Percentiles rank a stretch among this genome's conserved stretches.
Conservation (phyloP, 164 flowering plant genomes). For the Cinnamomum micranthum region DNA sequence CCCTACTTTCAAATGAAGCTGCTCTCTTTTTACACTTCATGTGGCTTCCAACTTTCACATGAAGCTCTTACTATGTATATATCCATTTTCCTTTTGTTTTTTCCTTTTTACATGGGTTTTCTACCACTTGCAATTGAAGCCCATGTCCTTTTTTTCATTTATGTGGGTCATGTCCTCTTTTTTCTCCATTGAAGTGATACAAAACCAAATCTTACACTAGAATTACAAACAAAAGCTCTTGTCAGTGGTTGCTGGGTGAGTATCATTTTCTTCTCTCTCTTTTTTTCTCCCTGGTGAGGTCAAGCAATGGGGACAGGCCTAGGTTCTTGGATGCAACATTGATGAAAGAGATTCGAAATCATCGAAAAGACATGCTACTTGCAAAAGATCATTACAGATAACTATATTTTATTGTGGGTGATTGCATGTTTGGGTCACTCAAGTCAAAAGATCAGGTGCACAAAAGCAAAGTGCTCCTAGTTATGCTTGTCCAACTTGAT, state of each 20-base stretch:
- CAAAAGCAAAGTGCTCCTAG: constrained; percentile 6
- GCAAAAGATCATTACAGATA: constrained; percentile 5
- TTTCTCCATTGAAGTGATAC: not conserved
- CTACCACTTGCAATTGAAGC: not conserved
- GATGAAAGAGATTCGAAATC: constrained; percentile 9
- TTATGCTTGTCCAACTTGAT: constrained; percentile 12
- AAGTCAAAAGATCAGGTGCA: constrained; percentile 1
- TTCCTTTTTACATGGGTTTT: not conserved
- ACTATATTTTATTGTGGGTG: constrained; percentile 5
- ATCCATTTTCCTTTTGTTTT: not conserved
- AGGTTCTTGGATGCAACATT: constrained; percentile 9
- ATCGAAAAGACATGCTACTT: constrained; percentile 8
- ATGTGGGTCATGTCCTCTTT: not conserved
- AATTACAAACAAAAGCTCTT: not conserved
- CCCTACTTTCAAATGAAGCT: not conserved
- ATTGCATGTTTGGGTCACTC: constrained; percentile 4
- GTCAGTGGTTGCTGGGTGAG: not conserved
- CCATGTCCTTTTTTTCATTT: not conserved
- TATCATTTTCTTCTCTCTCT: constrained; percentile 2
- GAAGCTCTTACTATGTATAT: not conserved
- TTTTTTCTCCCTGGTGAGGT: not conserved
- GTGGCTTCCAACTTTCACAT: constrained; percentile 1
- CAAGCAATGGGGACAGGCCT: constrained; percentile 11
- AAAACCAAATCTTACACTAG: not conserved
- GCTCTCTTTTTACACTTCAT: not conserved